phyloP scores from a whole-genome alignment of 192 early-diverging fungal species.

The Umbelopsis isabellina region DNA sequence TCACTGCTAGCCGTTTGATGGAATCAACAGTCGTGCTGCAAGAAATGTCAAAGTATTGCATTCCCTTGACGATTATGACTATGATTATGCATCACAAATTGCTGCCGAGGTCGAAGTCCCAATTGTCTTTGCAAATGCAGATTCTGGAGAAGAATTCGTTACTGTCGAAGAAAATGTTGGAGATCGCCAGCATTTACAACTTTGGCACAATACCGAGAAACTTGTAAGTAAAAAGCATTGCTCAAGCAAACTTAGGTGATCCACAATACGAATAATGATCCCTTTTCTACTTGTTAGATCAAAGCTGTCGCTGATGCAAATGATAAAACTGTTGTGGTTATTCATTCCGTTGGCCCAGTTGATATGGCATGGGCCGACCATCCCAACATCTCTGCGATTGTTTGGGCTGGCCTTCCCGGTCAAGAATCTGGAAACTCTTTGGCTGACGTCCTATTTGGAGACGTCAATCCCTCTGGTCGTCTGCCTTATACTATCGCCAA shows the following conservation, averaged over 20 bases:
- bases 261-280: neutral
- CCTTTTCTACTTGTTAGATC: slow-evolving; percentile 27
- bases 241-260: neutral
- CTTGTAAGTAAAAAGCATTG: slow-evolving; percentile 39
- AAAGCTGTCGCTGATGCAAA: slow-evolving; percentile 53
- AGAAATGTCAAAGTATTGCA: slow-evolving; percentile 15
- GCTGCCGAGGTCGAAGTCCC: slow-evolving; percentile 48
- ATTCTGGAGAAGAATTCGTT: slow-evolving; percentile 42
- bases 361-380: slow-evolving; percentile 61
- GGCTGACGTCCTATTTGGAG: slow-evolving; percentile 70
- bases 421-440: slow-evolving; percentile 70
- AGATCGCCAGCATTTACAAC: slow-evolving; percentile 55
- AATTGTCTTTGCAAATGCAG: slow-evolving; percentile 44
- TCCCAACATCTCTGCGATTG: slow-evolving; percentile 62
- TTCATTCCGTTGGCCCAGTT: slow-evolving; percentile 61
- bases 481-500: slow-evolving; percentile 67
- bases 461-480: slow-evolving; percentile 62
- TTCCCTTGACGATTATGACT: slow-evolving; percentile 20
- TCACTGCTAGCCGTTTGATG: slow-evolving; percentile 27
- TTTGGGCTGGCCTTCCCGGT: slow-evolving; percentile 62
- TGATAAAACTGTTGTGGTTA: slow-evolving; percentile 59
- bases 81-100: slow-evolving; percentile 18
- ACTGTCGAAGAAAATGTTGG: slow-evolving; percentile 57
- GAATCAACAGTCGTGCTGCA: slow-evolving; percentile 28
- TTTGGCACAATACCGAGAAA: slow-evolving; percentile 63